Percentiles rank a stretch among this genome's conserved stretches.
These are phyloP conservation scores for Picea sitchensis DNA, from an alignment of 75 land plant species.

Conservation along the genomic window DNA sequence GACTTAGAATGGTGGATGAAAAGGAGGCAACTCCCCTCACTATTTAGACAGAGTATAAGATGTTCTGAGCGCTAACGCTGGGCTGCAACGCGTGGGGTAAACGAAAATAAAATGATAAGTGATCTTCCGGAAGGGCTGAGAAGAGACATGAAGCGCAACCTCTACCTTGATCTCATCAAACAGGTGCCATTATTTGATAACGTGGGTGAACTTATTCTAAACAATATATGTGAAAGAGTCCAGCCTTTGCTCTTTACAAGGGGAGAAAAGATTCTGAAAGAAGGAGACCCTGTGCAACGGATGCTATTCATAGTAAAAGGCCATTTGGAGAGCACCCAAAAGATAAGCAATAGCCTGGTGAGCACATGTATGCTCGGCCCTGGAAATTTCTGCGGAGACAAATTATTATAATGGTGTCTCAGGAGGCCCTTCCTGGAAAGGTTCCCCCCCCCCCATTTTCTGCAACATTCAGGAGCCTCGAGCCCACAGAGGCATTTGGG, in stretches of 20 bases:
- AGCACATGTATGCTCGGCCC: no score
- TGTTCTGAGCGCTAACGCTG: conserved; percentile 76
- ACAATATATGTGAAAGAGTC: no score
- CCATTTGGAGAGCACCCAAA: no score
- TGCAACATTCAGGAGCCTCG: conserved; percentile 67
- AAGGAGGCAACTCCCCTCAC: conserved; percentile 73
- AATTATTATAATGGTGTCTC: conserved; percentile 87
- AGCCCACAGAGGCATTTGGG: conserved; percentile 67
- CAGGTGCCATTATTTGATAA: no score
- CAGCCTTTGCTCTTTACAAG: no score
- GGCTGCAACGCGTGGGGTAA: conserved; percentile 67
- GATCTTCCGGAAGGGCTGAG: conserved; percentile 79
- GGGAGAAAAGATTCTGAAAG: no score
- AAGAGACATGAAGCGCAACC: conserved; percentile 72
- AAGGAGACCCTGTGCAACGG: no score
- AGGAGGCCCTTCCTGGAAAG: conserved; percentile 65
- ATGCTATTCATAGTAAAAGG: no score
- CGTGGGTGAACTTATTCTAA: no score
- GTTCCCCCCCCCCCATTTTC: conserved; percentile 73
- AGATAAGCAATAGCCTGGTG: no score
- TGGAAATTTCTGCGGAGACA: conserved; percentile 91
- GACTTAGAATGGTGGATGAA: conserved; percentile 96
- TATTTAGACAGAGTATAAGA: conserved; percentile 69
- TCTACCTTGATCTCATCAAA: conserved; percentile 73
- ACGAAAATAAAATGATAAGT: conserved; percentile 61